A percentile compares a stretch with the other conserved stretches of the same genome.
Evolutionary conservation across 331 rosid species (phyloP).

Genomic region (Acacia concinna): DNA sequence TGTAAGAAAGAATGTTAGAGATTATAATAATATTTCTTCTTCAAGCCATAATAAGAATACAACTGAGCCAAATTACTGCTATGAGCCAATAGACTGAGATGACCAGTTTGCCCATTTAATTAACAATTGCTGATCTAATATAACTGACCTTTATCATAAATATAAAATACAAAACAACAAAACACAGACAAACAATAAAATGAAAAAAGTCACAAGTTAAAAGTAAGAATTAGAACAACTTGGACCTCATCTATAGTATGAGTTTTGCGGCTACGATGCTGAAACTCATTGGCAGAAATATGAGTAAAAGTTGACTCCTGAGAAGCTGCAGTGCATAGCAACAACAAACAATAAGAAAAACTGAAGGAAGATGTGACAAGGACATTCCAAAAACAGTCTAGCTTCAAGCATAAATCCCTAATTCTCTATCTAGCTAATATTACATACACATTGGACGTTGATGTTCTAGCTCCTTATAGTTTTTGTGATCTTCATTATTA

Average conservation of each 20-base stretch:
- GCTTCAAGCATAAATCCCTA: conserved; percentile 23
- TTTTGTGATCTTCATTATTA: conserved; percentile 52
- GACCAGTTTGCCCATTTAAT: neutral
- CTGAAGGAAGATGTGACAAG: neutral
- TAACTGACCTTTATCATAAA: neutral
- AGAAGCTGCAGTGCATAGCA: conserved; percentile 53
- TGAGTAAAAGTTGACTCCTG: conserved; percentile 67
- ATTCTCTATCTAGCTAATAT: conserved; percentile 20
- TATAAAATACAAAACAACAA: neutral
- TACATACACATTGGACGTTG: conserved; percentile 58
- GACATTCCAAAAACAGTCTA: conserved; percentile 12
- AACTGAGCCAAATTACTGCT: neutral
- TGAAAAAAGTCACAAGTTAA: conserved; percentile 20
- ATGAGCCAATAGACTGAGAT: neutral
- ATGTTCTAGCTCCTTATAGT: conserved; percentile 56
- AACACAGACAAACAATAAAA: conserved; percentile 29
- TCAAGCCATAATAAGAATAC: neutral
- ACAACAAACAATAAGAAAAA: conserved; percentile 29
- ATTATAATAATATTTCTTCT: neutral
- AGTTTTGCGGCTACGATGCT: conserved; percentile 77
- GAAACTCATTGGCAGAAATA: conserved; percentile 72
- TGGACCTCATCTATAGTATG: conserved; percentile 91
- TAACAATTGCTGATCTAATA: neutral
- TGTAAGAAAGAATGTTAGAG: neutral
- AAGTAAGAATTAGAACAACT: conserved; percentile 29